Base-by-base conservation (phyloP, 805 yeast species). In the Ogataea saltuana region DNA sequence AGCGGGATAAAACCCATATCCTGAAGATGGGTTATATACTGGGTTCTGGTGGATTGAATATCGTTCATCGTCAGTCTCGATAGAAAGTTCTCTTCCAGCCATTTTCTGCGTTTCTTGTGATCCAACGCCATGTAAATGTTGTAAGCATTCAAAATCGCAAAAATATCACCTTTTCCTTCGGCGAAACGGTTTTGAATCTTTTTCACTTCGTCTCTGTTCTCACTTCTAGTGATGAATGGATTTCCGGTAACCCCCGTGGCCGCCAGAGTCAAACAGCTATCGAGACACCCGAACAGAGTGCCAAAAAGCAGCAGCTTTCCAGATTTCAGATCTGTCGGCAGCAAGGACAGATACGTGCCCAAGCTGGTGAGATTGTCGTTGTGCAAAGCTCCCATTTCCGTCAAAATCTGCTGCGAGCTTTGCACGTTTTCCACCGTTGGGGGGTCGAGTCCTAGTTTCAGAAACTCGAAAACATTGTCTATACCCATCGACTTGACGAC, bases 401-500 rank as follows among this genome's bases (percentile, higher is more conserved):
- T 70, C 51, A 91, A 69, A 39, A 72, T 66, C 21, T 68, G 60
- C 37, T 67, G 66, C 0, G 91, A 83, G 23, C 70, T 70, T 1
- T 61, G 64, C n/a, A 85, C 59, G 6, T 83, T 72, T 2, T 61
- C 61, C 9, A 56, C 61, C 18, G 75, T 72, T 0, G 98, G 98
- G 0, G 95, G 83, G 60, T 90, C 97, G 36, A 93, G 64, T 0
- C 97, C 97, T 23, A 74, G 71, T 12, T 75, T 68, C 49, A 91
- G 70, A 56, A 91, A 93, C 17, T 69, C 73, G 44, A 72, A 72
- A 0, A 89, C 97, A 51, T 85, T 73, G 3, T 70, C 68, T 20
- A 91, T 75, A 0, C 95, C 96, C 93, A 93, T 88, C 0, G 96
- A 75, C 61, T 89, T 89, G 12, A 90, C 95, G 35, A 83, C 80